These are phyloP conservation scores for Irpex sp. DNA, from an alignment of 1,284 basidiomycete species.

Conservation along the genomic window DNA sequence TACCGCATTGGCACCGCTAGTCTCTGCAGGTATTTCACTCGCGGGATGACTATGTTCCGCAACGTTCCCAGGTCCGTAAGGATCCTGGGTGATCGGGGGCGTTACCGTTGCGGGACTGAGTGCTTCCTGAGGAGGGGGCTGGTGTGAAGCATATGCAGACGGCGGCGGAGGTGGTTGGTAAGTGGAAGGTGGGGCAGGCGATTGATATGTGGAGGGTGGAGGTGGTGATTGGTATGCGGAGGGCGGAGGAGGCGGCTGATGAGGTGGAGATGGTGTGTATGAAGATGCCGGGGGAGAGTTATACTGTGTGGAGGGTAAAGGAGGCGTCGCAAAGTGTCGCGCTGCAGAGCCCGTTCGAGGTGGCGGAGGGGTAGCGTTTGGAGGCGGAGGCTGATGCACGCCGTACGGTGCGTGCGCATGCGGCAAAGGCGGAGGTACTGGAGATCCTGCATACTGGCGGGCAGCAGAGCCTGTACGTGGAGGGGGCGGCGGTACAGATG, in stretches of 20 bases:
- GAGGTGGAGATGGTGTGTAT: background rate
- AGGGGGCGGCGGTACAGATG: conserved; percentile 14
- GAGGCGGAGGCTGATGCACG: background rate
- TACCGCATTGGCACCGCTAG: no score
- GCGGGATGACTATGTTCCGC: background rate
- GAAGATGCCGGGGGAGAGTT: background rate
- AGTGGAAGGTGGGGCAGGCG: background rate
- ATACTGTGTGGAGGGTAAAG: background rate
- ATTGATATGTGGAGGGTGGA: background rate
- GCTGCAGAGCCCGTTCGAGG: background rate
- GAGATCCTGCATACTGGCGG: conserved; percentile 6
- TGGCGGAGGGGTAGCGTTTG: background rate
- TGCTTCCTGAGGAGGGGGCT: background rate
- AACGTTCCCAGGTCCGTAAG: background rate
- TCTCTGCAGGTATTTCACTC: no score
- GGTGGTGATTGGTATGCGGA: background rate
- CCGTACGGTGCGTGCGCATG: background rate
- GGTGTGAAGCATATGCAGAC: background rate
- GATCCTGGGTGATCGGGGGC: background rate
- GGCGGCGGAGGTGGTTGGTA: background rate
- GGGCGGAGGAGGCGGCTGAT: background rate
- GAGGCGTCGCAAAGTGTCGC: conserved; percentile 2
- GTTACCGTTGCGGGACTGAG: background rate
- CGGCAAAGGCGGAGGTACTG: conserved; percentile 1
- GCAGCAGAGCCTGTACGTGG: conserved; percentile 8